Base-by-base conservation (phyloP, 1,284 basidiomycete species). In the Ceratobasidium sp. region DNA sequence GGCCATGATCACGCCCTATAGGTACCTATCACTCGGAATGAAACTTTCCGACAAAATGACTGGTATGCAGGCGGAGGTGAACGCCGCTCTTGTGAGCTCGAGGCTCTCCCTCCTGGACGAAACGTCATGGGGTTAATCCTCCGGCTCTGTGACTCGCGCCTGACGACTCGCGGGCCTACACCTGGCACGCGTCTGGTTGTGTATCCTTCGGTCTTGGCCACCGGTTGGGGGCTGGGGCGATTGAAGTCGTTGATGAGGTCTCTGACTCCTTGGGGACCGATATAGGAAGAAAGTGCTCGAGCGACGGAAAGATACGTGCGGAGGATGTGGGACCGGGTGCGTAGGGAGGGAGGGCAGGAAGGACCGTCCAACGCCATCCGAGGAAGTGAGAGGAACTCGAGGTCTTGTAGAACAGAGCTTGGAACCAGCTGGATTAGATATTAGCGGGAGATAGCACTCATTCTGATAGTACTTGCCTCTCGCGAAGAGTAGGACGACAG, bases 191-290 rank as follows among this genome's bases (percentile, higher is more conserved):
- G 52, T 59, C 67, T 71, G 1, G 54, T 70, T 4, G 9, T 40
- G 20, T 46, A 54, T 40, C 40, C 69, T 6, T 50, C 68, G 4
- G 33, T 23, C 20, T 12, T 33, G 5, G n/a, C 4, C 1, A 15
- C 33, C 13, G 28, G 17, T 26, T 50, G n/a, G 5, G 3, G 1
- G 10, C 13, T 20, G 20, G 33, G 67, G 2, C 69, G 69, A 28
- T 59, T 59, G n/a, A 71, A 71, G 20, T 71, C 69, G 17, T 61
- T 10, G 46, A 71, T 28, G 7, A 71, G 54, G 23, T 59, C 54
- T 44, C 33, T n/a, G 20, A 71, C 69, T 20, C 40, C 69, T 59
- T 59, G 38, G 17, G 54, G 54, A 9, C 69, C 57, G 1, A 71
- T 59, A 38, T 61, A 71, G 15, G 57, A 54, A 2, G 44, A 42